A percentile compares a stretch with the other conserved stretches of the same genome.
phyloP scores from a whole-genome alignment of 352 stramenopile species.

The Paralagenidium karlingii region DNA sequence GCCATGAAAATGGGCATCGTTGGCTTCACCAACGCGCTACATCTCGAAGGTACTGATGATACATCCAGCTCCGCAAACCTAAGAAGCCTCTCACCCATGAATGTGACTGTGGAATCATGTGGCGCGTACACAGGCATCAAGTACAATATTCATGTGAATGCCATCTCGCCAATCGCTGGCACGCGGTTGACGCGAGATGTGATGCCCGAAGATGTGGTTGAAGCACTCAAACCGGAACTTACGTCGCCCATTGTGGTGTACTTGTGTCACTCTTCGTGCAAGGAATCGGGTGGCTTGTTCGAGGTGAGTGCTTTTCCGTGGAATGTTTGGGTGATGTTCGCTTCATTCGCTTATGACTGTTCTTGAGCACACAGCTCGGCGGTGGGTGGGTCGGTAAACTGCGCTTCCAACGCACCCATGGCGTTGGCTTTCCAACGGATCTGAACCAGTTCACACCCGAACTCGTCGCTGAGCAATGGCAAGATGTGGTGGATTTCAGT shows the following conservation, averaged over 20 bases:
- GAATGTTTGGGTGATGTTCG: neutral
- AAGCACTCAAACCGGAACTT: constrained; percentile 41
- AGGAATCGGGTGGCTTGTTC: constrained; percentile 37
- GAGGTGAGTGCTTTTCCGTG: constrained; percentile 9
- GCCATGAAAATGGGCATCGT: constrained; percentile 66
- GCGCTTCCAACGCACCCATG: constrained; percentile 49
- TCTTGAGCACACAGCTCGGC: too few species aligned
- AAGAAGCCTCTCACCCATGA: neutral
- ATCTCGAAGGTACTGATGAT: constrained; percentile 30
- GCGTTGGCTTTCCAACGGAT: constrained; percentile 52
- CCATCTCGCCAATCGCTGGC: constrained; percentile 47
- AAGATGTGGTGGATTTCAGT: constrained; percentile 43
- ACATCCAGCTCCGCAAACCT: neutral
- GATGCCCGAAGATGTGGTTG: constrained; percentile 45
- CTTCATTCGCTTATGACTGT: too few species aligned
- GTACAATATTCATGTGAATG: constrained; percentile 67
- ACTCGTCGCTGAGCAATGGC: constrained; percentile 56
- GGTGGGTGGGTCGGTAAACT: constrained; percentile 55
- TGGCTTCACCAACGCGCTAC: constrained; percentile 52
- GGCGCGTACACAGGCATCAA: constrained; percentile 31
- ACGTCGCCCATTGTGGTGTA: constrained; percentile 56
- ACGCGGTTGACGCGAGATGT: constrained; percentile 50
- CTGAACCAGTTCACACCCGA: constrained; percentile 39
- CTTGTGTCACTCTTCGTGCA: constrained; percentile 36
- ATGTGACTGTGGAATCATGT: too few species aligned